Percentiles rank a stretch among this genome's conserved stretches.
phyloP scores from a whole-genome alignment of 495 filamentous ascomycete species.

The Xylaria grammica region DNA sequence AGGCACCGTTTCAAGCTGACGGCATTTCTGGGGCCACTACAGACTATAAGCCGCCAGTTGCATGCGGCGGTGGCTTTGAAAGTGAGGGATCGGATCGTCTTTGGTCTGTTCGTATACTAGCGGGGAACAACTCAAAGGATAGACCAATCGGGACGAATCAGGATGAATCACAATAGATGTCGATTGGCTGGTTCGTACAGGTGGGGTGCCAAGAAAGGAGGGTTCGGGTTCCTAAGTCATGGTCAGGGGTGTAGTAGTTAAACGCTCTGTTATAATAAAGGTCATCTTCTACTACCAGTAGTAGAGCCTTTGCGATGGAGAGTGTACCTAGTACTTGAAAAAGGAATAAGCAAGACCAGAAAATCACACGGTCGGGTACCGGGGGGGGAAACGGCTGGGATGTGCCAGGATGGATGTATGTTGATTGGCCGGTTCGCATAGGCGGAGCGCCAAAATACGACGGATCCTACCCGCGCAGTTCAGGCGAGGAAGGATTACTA shows the following conservation, averaged over 20 bases:
- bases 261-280: background rate
- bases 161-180: constrained; percentile 24
- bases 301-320: background rate
- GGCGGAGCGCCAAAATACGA: background rate
- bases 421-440: constrained; percentile 15
- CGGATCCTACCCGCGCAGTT: background rate
- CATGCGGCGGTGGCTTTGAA: background rate
- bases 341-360: constrained; percentile 8
- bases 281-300: background rate
- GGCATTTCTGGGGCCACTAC: background rate
- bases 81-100: background rate
- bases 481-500: background rate
- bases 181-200: constrained; percentile 19
- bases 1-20: background rate
- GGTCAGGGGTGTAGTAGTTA: background rate
- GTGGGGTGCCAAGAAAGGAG: constrained; percentile 11
- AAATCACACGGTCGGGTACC: constrained; percentile 30
- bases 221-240: background rate
- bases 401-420: constrained; percentile 19
- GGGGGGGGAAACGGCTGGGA: too few species aligned
- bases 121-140: constrained; percentile 1
- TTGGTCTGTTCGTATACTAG: background rate
- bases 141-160: constrained; percentile 21
- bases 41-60: background rate
- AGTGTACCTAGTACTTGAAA: too few species aligned